Base-by-base conservation (phyloP, 2,329 filamentous ascomycete genomes). In the Plectosphaerella sp. region DNA sequence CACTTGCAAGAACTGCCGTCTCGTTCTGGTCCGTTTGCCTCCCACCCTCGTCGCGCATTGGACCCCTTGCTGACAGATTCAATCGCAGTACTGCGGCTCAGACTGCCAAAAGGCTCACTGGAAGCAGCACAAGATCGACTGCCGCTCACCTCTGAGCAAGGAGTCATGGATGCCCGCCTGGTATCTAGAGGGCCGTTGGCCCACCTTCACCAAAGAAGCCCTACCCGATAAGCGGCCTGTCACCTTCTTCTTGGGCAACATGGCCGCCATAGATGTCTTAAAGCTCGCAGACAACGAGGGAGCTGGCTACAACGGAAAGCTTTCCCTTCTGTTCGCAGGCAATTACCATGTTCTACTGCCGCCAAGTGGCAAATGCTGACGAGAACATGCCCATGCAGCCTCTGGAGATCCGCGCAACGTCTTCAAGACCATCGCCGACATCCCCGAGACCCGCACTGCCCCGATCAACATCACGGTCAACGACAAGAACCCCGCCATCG, bases 401-500 rank as follows among this genome's bases (percentile, higher is more conserved):
- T 77, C 74, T 10, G 73, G 71, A 7, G 72, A 77, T 53, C 50
- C 70, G 6, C 62, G 73, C 41, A 76, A 78, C 51, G 58, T 73
- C 4, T 52, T 77, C 50, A 70, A 69, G 56, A 69, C 73, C 1
- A 54, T 76, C 3, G 58, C 58, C 3, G 47, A 54, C 2, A 54
- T 77, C 6, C 68, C 71, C 0, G 37, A 45, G 4, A 54, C 22
- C 0, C 72, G 67, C 50, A 52, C 39, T 0, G 56, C 58, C 1
- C 7, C 47, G 1, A 53, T 70, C 28, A 49, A 59, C 0, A 51
- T 68, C 1, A 57, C 61, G 3, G 48, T 78, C 22, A 77, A 78
- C 52, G 73, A 77, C 57, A 15, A 5, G 4, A 67, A 74, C 14
- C 55, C 68, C 9, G 54, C 62, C 12, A 55, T 75, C n/a, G 70